Conservation (phyloP, 2,329 filamentous ascomycete genomes). For the Daldinia sp. region DNA sequence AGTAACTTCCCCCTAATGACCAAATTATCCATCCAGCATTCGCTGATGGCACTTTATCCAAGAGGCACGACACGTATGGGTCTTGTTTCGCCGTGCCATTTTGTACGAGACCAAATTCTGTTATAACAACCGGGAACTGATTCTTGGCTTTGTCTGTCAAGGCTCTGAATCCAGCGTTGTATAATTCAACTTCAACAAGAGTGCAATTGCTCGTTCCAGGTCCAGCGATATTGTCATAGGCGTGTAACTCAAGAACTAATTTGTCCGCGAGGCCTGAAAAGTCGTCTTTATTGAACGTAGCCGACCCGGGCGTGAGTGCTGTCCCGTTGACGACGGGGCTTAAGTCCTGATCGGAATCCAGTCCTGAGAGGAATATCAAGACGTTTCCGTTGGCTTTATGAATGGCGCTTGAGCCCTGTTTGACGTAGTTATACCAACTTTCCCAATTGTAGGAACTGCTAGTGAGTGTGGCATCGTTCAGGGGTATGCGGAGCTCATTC, state of each 20-base stretch:
- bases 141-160: slow-evolving; percentile 51
- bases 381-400: slow-evolving; percentile 59
- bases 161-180: slow-evolving; percentile 60
- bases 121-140: slow-evolving; percentile 58
- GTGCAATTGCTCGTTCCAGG: slow-evolving; percentile 54
- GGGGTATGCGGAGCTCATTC: slow-evolving; percentile 60
- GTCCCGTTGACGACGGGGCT: slow-evolving; percentile 58
- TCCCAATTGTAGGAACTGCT: slow-evolving; percentile 61
- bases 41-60: slow-evolving; percentile 56
- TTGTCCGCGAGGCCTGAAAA: slow-evolving; percentile 61
- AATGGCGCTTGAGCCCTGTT: slow-evolving; percentile 60
- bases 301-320: slow-evolving; percentile 55
- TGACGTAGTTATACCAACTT: slow-evolving; percentile 60
- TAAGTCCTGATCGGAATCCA: slow-evolving; percentile 63
- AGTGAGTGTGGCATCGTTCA: slow-evolving; percentile 43
- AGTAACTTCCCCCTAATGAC: slow-evolving; percentile 66
- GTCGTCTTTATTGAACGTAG: slow-evolving; percentile 54
- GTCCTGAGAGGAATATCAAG: slow-evolving; percentile 65
- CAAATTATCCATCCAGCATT: slow-evolving; percentile 65
- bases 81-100: slow-evolving; percentile 54
- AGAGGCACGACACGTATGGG: slow-evolving; percentile 61
- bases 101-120: slow-evolving; percentile 63
- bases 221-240: slow-evolving; percentile 58
- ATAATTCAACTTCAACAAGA: slow-evolving; percentile 54
- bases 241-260: slow-evolving; percentile 67